phyloP scores from a whole-genome alignment of 495 filamentous ascomycete species.

The Hypoxylon intermedium region DNA sequence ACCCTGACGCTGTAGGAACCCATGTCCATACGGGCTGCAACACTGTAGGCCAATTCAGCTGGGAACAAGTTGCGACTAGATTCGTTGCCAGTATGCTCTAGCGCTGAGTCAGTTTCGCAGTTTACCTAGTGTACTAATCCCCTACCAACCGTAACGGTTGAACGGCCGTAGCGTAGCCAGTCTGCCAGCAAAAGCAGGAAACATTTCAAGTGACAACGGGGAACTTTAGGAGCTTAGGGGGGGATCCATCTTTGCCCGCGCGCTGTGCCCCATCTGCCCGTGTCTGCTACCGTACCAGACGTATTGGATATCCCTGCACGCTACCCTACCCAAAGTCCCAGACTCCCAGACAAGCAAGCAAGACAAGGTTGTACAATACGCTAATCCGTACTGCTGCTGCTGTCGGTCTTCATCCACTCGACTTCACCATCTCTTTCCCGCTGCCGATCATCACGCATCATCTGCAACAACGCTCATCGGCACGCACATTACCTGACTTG shows the following conservation, averaged over 20 bases:
- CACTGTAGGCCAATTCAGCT: no score
- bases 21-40: no score
- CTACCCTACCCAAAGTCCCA: no score
- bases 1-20: neutral
- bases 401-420: constrained; percentile 32
- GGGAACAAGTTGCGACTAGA: no score
- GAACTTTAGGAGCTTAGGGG: constrained; percentile 17
- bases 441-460: constrained; percentile 40
- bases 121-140: no score
- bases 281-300: constrained; percentile 12
- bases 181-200: neutral
- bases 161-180: no score
- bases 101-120: no score
- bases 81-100: no score
- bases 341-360: neutral
- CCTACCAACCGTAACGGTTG: no score
- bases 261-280: constrained; percentile 24
- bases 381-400: constrained; percentile 1
- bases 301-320: no score
- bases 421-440: constrained; percentile 34
- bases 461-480: constrained; percentile 36
- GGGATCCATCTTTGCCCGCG: constrained; percentile 37
- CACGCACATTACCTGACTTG: constrained; percentile 19
- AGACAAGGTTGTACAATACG: neutral
- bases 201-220: neutral